Conservation (phyloP, 371 early-diverging fungal genomes). For the Mortierella sp. region DNA sequence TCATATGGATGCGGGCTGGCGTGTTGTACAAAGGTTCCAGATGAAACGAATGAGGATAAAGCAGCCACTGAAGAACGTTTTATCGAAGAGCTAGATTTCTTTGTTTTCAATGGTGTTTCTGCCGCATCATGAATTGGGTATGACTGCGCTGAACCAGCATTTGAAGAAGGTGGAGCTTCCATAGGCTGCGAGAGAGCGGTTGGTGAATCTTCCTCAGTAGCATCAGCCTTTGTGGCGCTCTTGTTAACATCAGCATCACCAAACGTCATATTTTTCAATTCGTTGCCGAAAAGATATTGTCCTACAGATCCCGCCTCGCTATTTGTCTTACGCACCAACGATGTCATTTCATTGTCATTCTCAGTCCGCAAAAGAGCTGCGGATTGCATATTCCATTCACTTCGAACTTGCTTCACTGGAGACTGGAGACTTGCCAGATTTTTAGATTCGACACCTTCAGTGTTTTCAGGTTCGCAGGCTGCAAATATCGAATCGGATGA, state of each 20-base stretch:
- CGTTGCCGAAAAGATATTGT: constrained; percentile 38
- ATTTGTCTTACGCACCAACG: background rate
- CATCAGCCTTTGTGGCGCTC: background rate
- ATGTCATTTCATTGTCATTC: background rate
- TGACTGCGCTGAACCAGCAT: background rate
- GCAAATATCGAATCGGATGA: constrained; percentile 25
- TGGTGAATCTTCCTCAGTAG: background rate
- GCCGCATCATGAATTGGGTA: background rate
- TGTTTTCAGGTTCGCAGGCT: background rate
- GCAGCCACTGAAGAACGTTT: background rate
- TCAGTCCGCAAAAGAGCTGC: background rate
- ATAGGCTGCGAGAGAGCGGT: background rate
- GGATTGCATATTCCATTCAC: constrained; percentile 6
- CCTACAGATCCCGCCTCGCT: constrained; percentile 14
- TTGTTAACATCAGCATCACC: constrained; percentile 2
- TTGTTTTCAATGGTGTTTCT: background rate
- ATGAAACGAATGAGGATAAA: background rate
- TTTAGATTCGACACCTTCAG: background rate
- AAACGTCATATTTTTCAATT: constrained; percentile 29
- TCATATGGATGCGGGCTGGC: background rate
- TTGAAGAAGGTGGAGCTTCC: background rate
- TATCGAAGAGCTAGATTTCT: constrained; percentile 4
- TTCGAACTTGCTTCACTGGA: background rate
- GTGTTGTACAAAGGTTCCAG: background rate
- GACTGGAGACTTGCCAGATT: background rate